These are phyloP conservation scores for Funneliformis mosseae DNA, from an alignment of 192 early-diverging fungal species.

Conservation along the genomic window DNA sequence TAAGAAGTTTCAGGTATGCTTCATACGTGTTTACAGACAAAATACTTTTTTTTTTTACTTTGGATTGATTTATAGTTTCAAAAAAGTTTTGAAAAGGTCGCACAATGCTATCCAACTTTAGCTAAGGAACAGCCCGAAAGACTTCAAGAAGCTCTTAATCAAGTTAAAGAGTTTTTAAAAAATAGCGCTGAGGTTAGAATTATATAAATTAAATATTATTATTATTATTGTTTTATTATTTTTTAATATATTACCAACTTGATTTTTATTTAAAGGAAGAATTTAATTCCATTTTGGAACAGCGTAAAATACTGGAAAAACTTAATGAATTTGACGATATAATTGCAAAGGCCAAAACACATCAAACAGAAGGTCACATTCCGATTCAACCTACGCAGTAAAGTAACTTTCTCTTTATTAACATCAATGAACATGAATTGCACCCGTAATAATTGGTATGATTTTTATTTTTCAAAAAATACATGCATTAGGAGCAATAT, in stretches of 20 bases:
- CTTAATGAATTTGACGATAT: slow-evolving; percentile 17
- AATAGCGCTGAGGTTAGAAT: background rate
- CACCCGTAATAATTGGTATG: background rate
- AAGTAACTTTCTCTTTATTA: background rate
- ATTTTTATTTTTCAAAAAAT: background rate
- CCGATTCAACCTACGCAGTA: background rate
- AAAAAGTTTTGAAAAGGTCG: slow-evolving; percentile 22
- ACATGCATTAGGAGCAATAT: background rate
- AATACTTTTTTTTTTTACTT: background rate
- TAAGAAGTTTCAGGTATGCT: slow-evolving; percentile 11
- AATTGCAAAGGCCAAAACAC: slow-evolving; percentile 8
- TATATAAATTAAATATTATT: background rate
- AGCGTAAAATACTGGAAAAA: slow-evolving; percentile 3
- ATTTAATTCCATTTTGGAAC: slow-evolving; percentile 12
- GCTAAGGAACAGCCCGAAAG: background rate
- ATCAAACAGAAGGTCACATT: background rate
- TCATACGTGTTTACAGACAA: background rate
- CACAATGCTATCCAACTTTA: slow-evolving; percentile 14
- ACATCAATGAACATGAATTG: background rate
- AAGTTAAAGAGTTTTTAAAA: slow-evolving; percentile 17
- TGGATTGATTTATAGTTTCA: background rate
- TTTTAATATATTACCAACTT: too few species aligned
- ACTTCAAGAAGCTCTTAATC: background rate
- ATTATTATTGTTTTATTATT: background rate
- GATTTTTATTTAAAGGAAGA: slow-evolving; percentile 10